Evolutionary conservation across 78 protist species (phyloP), one percentile per base, ranked within the genome.

Genomic region (Parvularia atlantis): DNA sequence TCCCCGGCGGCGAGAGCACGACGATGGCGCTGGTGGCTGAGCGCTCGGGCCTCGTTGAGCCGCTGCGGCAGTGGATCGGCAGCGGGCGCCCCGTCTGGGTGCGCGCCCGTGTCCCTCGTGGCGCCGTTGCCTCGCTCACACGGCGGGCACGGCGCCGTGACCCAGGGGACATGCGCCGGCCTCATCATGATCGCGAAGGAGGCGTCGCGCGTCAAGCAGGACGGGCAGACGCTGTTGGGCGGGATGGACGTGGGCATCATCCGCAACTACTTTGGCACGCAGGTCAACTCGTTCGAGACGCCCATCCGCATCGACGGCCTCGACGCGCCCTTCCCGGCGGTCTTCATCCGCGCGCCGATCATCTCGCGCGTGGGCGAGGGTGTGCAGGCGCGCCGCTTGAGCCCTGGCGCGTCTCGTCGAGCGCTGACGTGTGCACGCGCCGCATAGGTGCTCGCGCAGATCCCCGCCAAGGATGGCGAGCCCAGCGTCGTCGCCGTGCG

Each of bases 231-330:
- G 17, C 58, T 77, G 43, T 52, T 85, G 31, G 90, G 90, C 30
- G 90, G 85, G 35, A 60, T 85, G 48, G 77, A 80, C 33, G 57
- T 72, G 11, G 9, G 20, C 60, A 72, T 75, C 0, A 60, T 71
- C 48, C 75, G 90, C 59, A 85, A 85, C 67, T 80, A 85, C 73
- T 85, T 85, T 71, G 90, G 90, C 50, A n/a, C 81, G 64, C 90
- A 85, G 63, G 60, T 85, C 48, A 69, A 85, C 43, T 76, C 83
- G 59, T 85, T 85, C 46, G 78, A 73, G 44, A 31, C 57, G 41
- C 31, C 17, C 58, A 17, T 73, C 24, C 14, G 17, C 16, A 22
- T 43, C 26, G 53, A 62, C 39, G 48, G 2, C 16, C 31, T 62
- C 48, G 69, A 44, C 31, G 36, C 7, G 24, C 48, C 67, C n/a